phyloP scores from a whole-genome alignment of 345 rosid species.

The Citrus unshiu region DNA sequence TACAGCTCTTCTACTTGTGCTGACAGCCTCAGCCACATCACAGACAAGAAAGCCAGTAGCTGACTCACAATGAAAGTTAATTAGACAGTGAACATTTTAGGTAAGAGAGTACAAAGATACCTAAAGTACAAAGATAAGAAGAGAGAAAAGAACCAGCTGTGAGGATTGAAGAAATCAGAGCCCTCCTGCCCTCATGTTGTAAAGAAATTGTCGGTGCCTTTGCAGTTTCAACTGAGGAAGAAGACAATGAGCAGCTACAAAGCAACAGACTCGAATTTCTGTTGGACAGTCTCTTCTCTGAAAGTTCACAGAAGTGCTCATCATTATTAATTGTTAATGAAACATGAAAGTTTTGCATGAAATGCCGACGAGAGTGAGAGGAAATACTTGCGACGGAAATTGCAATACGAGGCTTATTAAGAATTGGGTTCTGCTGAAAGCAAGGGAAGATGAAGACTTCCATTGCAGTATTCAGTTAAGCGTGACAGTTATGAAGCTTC shows the following conservation, averaged over 20 bases:
- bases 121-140: not conserved
- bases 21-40: constrained; percentile 75
- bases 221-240: constrained; percentile 32
- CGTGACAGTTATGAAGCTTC: not conserved
- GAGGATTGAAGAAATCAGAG: constrained; percentile 55
- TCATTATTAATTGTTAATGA: not conserved
- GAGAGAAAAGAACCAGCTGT: constrained; percentile 39
- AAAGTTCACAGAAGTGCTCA: not conserved
- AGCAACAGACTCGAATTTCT: constrained; percentile 17
- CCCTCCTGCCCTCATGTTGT: constrained; percentile 48
- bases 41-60: constrained; percentile 43
- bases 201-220: constrained; percentile 20
- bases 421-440: constrained; percentile 29
- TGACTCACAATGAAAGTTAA: constrained; percentile 25
- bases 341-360: not conserved
- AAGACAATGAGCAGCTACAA: constrained; percentile 46
- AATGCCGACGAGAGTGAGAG: constrained; percentile 1
- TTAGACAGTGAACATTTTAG: not conserved
- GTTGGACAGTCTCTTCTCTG: constrained; percentile 38
- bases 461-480: constrained; percentile 30
- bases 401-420: constrained; percentile 24
- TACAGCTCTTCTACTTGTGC: constrained; percentile 96
- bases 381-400: constrained; percentile 11
- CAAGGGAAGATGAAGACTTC: constrained; percentile 38
- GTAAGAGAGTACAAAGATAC: not conserved